Evolutionary conservation across 768 basidiomycete species (phyloP).

Genomic region (Terana coerulea): DNA sequence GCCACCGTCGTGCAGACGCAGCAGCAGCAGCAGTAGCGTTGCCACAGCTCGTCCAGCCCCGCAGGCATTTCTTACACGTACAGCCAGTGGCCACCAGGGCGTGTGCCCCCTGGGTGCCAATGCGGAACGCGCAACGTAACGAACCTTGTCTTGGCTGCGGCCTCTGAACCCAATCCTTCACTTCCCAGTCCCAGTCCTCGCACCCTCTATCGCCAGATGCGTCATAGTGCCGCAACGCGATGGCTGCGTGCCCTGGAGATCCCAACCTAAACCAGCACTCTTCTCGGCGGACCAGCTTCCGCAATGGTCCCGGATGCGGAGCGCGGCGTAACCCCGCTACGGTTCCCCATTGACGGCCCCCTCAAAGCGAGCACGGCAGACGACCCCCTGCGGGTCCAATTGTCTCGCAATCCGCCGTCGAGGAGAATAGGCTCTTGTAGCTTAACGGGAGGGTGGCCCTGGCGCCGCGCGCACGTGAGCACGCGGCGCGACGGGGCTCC

Average conservation of each 20-base stretch:
- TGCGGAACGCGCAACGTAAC: conserved; percentile 12
- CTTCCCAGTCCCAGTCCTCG: too few species aligned
- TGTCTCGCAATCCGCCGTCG: background rate
- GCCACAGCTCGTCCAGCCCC: background rate
- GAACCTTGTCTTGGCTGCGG: conserved; percentile 11
- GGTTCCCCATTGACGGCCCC: too few species aligned
- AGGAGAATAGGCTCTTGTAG: background rate
- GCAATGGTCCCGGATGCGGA: too few species aligned
- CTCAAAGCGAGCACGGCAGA: too few species aligned
- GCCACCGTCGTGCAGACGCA: background rate
- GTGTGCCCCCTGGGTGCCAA: conserved; percentile 8
- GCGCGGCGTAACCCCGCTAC: too few species aligned
- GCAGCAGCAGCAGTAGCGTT: background rate
- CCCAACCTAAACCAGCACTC: too few species aligned
- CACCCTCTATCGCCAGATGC: conserved; percentile 8
- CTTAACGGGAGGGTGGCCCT: background rate
- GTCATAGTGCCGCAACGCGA: conserved; percentile 5
- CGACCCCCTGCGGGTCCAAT: background rate
- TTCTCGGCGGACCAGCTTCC: too few species aligned
- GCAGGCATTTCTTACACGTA: conserved; percentile 4
- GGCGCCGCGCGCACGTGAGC: conserved; percentile 4
- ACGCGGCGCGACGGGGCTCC: background rate
- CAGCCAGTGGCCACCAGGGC: conserved; percentile 2
- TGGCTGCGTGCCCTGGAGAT: background rate
- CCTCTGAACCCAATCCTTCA: background rate